phyloP scores from a whole-genome alignment of 2,329 filamentous ascomycete species.

The Fusarium piperis region DNA sequence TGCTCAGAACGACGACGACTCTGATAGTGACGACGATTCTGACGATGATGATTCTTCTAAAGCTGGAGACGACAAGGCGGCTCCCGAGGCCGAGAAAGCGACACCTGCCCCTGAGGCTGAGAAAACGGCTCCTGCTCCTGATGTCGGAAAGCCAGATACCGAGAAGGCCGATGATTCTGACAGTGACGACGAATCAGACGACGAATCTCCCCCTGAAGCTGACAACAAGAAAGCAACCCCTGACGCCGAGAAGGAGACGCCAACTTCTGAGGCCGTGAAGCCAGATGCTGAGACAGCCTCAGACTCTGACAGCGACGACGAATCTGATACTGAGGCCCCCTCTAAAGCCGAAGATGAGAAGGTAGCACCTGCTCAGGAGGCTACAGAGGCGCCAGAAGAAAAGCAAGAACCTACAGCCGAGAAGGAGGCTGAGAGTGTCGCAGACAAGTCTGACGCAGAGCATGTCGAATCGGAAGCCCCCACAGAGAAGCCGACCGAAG shows the following conservation, averaged over 20 bases:
- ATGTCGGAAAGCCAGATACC: not conserved
- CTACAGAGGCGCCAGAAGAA: not conserved
- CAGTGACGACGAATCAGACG: not conserved
- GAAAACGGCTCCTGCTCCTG: not conserved
- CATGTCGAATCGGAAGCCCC: constrained; percentile 2
- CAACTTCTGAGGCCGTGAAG: not conserved
- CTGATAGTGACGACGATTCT: constrained; percentile 1
- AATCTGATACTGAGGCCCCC: not conserved
- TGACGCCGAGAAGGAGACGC: not conserved
- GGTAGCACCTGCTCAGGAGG: not conserved
- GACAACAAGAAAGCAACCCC: not conserved
- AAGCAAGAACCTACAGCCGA: not conserved
- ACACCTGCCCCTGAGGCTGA: not conserved
- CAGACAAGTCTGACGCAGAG: not conserved
- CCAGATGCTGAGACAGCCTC: not conserved
- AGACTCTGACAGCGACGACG: constrained; percentile 2
- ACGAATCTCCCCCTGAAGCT: not conserved
- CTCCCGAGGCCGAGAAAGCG: not conserved
- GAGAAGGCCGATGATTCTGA: constrained; percentile 3
- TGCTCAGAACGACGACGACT: constrained; percentile 1
- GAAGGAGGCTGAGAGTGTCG: not conserved
- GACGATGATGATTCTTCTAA: not conserved
- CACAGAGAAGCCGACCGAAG: constrained; percentile 3
- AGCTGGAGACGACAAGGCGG: not conserved
- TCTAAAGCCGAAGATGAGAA: not conserved